Conservation (phyloP, 148 eudicot genomes). For the Camellia granthamiana region DNA sequence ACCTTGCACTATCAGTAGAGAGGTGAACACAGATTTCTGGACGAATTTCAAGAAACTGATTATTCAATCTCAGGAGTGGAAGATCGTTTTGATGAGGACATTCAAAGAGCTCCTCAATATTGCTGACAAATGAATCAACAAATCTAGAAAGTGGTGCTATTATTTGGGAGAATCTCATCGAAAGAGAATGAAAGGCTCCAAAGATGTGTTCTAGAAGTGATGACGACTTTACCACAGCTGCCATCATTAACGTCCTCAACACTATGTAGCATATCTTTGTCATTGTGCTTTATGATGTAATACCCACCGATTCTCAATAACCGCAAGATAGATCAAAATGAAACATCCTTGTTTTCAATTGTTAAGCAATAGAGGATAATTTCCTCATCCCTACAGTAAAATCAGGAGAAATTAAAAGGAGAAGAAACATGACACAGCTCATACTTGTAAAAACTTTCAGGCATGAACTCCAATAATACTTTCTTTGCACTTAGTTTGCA, state of each 20-base stretch:
- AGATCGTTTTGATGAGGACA: constrained; percentile 26
- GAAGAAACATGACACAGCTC: constrained; percentile 41
- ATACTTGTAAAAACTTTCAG: constrained; percentile 50
- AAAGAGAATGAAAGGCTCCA: constrained; percentile 56
- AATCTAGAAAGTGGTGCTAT: no score
- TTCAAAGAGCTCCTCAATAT: constrained; percentile 15
- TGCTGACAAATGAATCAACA: no score
- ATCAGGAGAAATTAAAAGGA: not conserved
- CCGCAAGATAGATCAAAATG: constrained; percentile 41
- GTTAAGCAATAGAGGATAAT: constrained; percentile 4
- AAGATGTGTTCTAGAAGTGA: constrained; percentile 40
- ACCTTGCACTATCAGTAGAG: constrained; percentile 30
- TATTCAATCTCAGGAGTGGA: constrained; percentile 26
- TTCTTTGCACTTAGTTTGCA: constrained; percentile 30
- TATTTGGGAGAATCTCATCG: constrained; percentile 29
- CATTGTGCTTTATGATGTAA: constrained; percentile 59
- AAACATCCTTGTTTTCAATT: not conserved
- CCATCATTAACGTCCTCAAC: constrained; percentile 18
- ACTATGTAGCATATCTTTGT: constrained; percentile 48
- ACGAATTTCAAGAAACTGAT: constrained; percentile 24
- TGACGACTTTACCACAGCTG: constrained; percentile 30
- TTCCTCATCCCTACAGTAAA: not conserved
- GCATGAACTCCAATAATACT: constrained; percentile 66
- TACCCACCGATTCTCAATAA: constrained; percentile 49
- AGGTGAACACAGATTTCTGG: constrained; percentile 53